Percentiles rank a stretch among this genome's conserved stretches.
Evolutionary conservation across 228 moss, liverwort and hornwort species (phyloP).

Genomic region (Sphagnum fallax): DNA sequence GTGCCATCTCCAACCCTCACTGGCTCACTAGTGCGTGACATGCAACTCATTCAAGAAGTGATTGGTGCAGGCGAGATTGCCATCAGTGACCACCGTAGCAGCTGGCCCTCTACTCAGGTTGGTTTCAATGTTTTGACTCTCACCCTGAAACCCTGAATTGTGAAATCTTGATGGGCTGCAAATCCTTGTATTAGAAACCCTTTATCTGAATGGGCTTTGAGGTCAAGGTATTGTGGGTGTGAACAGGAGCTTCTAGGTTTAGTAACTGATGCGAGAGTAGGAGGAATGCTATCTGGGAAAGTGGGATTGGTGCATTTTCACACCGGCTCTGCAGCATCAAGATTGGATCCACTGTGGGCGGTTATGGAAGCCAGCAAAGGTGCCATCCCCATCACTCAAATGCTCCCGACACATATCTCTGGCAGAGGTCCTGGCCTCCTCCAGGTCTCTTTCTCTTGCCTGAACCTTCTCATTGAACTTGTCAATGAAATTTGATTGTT

Average conservation of each 20-base stretch:
- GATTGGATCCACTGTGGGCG: slow-evolving; percentile 78
- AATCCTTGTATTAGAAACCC: no score
- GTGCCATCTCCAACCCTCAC: slow-evolving; percentile 89
- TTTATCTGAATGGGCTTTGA: no score
- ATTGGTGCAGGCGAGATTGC: slow-evolving; percentile 90
- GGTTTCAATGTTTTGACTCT: background rate
- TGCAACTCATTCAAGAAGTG: slow-evolving; percentile 81
- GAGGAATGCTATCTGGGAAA: slow-evolving; percentile 90
- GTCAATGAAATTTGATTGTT: background rate
- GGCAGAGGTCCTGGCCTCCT: slow-evolving; percentile 65
- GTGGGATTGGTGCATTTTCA: slow-evolving; percentile 77
- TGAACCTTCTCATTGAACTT: background rate
- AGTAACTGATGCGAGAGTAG: slow-evolving; percentile 81
- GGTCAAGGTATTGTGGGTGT: no score
- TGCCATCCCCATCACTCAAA: slow-evolving; percentile 74
- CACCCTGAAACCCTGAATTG: background rate
- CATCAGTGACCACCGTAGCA: slow-evolving; percentile 88
- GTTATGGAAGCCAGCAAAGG: slow-evolving; percentile 68
- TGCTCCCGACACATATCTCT: slow-evolving; percentile 83
- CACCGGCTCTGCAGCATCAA: slow-evolving; percentile 68
- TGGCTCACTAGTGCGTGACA: slow-evolving; percentile 73
- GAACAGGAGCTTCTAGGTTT: slow-evolving; percentile 62
- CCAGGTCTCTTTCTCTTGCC: slow-evolving; percentile 27
- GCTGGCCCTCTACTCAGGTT: slow-evolving; percentile 77
- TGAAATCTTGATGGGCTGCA: background rate